Evolutionary conservation across 2,329 filamentous ascomycete species (phyloP).

Genomic region (Alternaria sp.): DNA sequence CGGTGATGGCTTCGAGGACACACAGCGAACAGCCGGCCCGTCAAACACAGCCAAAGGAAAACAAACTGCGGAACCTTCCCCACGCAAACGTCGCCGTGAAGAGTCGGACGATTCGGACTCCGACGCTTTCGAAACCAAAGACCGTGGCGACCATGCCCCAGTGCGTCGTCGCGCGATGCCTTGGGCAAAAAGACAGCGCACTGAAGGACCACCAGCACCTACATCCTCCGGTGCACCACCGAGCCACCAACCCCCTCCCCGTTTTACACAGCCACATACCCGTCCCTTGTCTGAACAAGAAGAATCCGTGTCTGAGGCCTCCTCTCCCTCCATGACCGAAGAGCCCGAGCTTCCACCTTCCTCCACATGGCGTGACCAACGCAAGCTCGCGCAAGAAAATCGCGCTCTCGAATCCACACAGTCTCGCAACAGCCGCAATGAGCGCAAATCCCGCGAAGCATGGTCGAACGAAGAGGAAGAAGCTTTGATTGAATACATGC

Average conservation of each 20-base stretch:
- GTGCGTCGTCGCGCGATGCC: slow-evolving; percentile 49
- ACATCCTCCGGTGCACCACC: slow-evolving; percentile 34
- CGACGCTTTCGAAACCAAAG: slow-evolving; percentile 56
- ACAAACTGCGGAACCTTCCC: slow-evolving; percentile 35
- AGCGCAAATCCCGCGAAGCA: slow-evolving; percentile 27
- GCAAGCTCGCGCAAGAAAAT: slow-evolving; percentile 31
- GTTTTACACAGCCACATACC: neutral
- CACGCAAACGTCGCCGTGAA: slow-evolving; percentile 40
- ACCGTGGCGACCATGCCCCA: slow-evolving; percentile 45
- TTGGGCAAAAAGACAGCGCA: slow-evolving; percentile 39
- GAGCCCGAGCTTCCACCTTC: slow-evolving; percentile 25
- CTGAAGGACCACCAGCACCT: slow-evolving; percentile 17
- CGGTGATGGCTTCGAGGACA: slow-evolving; percentile 48
- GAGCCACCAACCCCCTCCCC: slow-evolving; percentile 39
- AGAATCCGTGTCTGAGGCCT: slow-evolving; percentile 33
- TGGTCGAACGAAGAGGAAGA: slow-evolving; percentile 49
- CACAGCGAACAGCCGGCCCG: slow-evolving; percentile 34
- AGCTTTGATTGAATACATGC: slow-evolving; percentile 61
- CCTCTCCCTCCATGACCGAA: slow-evolving; percentile 40
- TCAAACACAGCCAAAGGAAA: slow-evolving; percentile 38
- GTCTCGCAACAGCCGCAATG: neutral
- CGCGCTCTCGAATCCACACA: slow-evolving; percentile 4
- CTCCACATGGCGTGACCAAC: slow-evolving; percentile 23
- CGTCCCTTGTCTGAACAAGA: slow-evolving; percentile 20
- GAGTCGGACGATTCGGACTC: slow-evolving; percentile 49